phyloP scores from a whole-genome alignment of 2,329 filamentous ascomycete genomes.

The Blastomyces parvus region DNA sequence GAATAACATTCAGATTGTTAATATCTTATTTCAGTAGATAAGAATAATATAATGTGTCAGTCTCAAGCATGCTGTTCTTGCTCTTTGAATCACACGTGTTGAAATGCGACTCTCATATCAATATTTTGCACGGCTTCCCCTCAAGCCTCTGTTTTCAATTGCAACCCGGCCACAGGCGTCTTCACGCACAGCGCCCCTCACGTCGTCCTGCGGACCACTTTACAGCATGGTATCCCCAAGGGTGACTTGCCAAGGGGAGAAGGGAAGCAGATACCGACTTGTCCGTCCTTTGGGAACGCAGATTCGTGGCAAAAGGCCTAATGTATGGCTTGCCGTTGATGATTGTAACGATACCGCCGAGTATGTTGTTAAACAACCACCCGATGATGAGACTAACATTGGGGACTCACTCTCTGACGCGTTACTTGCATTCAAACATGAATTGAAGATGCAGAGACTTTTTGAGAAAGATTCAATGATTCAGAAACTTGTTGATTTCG shows the following conservation, averaged over 20 bases:
- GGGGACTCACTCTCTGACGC: constrained; percentile 2
- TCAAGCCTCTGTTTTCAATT: too few relatives aligned
- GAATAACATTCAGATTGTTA: too few relatives aligned
- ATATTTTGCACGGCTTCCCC: too few relatives aligned
- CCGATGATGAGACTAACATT: constrained; percentile 6
- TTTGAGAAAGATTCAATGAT: constrained; percentile 13
- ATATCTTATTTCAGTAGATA: too few relatives aligned
- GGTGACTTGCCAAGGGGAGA: constrained; percentile 10
- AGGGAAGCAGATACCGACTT: constrained; percentile 13
- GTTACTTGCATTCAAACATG: constrained; percentile 13
- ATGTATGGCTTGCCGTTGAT: constrained; percentile 13
- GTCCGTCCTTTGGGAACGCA: constrained; percentile 12
- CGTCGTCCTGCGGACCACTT: too few relatives aligned
- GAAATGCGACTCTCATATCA: too few relatives aligned
- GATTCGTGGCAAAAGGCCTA: constrained; percentile 7
- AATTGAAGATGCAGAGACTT: constrained; percentile 15
- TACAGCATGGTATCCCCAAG: constrained; percentile 6
- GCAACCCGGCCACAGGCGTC: too few relatives aligned
- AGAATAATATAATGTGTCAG: too few relatives aligned
- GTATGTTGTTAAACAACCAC: constrained; percentile 14
- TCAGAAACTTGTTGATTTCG: constrained; percentile 10
- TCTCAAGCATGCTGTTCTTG: too few relatives aligned
- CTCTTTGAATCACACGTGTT: too few relatives aligned
- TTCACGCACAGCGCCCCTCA: too few relatives aligned
- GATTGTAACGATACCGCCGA: constrained; percentile 6